Conservation (phyloP, 805 yeast species). For the Myxozyma kluyveri region DNA sequence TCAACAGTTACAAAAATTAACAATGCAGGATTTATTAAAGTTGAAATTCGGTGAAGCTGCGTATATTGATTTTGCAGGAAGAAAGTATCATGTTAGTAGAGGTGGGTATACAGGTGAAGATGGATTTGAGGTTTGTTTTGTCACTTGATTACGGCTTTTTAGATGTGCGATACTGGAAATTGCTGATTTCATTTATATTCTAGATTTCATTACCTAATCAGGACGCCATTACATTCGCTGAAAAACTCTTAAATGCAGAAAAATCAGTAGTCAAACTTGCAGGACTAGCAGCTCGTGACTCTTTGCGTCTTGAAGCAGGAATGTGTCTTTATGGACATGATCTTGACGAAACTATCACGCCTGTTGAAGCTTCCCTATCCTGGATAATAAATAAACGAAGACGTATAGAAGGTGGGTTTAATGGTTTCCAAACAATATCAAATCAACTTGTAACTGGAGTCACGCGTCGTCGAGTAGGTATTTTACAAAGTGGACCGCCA, state of each 20-base stretch:
- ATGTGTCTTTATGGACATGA: conserved; percentile 98
- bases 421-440: conserved; percentile 71
- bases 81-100: conserved; percentile 69
- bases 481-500: conserved; percentile 76
- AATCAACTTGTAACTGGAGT: conserved; percentile 59
- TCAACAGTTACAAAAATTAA: conserved; percentile 60
- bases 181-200: background rate
- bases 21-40: conserved; percentile 55
- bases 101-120: conserved; percentile 99
- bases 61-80: conserved; percentile 30
- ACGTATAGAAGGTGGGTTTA: conserved; percentile 59
- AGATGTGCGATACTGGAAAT: too few relatives aligned
- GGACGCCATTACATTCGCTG: conserved; percentile 57
- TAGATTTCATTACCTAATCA: conserved; percentile 37
- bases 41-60: conserved; percentile 65
- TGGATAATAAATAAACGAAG: conserved; percentile 88
- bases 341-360: conserved; percentile 72
- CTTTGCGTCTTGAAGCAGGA: conserved; percentile 93
- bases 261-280: conserved; percentile 66
- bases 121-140: conserved; percentile 89
- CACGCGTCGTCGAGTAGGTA: conserved; percentile 67
- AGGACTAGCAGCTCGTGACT: conserved; percentile 98
- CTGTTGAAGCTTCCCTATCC: conserved; percentile 81
- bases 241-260: conserved; percentile 53
- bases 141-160: conserved; percentile 32